Conservation (phyloP, 352 stramenopile species). For the Phytopythium delawarense region DNA sequence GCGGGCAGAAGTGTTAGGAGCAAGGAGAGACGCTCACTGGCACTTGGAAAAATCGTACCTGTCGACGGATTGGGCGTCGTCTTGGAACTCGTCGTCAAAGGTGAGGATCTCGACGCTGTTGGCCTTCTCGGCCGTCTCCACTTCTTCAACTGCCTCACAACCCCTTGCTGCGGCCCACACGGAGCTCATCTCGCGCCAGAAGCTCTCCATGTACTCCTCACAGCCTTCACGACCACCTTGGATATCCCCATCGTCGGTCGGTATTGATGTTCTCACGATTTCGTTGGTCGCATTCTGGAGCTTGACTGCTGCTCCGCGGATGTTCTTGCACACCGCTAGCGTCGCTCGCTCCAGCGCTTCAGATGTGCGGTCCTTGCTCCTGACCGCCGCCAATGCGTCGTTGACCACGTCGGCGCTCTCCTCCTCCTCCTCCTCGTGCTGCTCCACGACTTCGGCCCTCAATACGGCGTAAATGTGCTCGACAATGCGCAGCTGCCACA, state of each 20-base stretch:
- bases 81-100: slow-evolving; percentile 39
- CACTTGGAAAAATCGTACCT: slow-evolving; percentile 16
- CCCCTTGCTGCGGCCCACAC: not conserved
- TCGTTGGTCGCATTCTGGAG: not conserved
- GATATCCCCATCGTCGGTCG: not conserved
- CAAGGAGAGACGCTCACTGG: not conserved
- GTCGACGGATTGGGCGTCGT: slow-evolving; percentile 29
- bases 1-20: not conserved
- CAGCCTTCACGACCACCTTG: not conserved
- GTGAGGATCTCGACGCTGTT: slow-evolving; percentile 34
- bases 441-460: slow-evolving; percentile 8
- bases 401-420: not conserved
- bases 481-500: slow-evolving; percentile 53
- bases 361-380: not conserved
- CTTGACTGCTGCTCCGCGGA: not conserved
- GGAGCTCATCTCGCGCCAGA: slow-evolving; percentile 18
- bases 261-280: not conserved
- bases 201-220: slow-evolving; percentile 14
- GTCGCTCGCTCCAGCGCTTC: slow-evolving; percentile 11
- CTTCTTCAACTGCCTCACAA: slow-evolving; percentile 7
- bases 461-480: slow-evolving; percentile 28
- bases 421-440: not conserved
- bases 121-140: slow-evolving; percentile 2
- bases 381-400: slow-evolving; percentile 2
- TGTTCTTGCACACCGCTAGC: slow-evolving; percentile 3